Evolutionary conservation across 108 stramenopile genomes (phyloP).

Genomic region (Parietichytrium sp.): DNA sequence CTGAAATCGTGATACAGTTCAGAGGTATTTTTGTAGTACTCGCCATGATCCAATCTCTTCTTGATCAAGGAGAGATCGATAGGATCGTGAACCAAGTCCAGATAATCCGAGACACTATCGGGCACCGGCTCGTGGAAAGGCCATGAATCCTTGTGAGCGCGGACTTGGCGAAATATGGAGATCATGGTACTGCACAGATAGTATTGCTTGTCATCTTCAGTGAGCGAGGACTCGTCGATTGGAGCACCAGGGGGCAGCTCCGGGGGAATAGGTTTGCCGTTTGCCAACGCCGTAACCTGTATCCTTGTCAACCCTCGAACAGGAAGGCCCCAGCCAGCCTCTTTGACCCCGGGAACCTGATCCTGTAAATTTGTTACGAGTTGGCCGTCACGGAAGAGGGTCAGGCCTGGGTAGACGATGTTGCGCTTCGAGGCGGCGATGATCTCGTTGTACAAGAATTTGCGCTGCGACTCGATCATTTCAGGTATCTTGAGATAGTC

Average conservation of each 20-base stretch:
- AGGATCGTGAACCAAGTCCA: conserved; percentile 75
- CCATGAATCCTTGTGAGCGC: conserved; percentile 86
- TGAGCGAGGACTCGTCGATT: neutral
- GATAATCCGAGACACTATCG: conserved; percentile 79
- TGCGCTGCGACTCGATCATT: conserved; percentile 73
- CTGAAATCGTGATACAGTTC: neutral
- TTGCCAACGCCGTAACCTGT: conserved; percentile 58
- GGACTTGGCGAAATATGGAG: conserved; percentile 68
- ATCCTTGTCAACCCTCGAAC: conserved; percentile 67
- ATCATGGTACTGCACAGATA: conserved; percentile 70
- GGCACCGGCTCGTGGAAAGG: conserved; percentile 87
- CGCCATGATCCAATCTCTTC: conserved; percentile 75
- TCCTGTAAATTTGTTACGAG: conserved; percentile 44
- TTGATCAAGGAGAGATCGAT: conserved; percentile 85
- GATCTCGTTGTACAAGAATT: conserved; percentile 60
- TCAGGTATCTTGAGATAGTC: conserved; percentile 80
- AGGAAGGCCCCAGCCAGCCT: conserved; percentile 88
- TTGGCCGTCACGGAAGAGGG: neutral
- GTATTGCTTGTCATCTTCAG: conserved; percentile 69
- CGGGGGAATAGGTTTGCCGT: neutral
- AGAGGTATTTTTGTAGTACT: conserved; percentile 69
- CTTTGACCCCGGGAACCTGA: conserved; percentile 79
- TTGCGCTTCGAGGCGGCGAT: neutral
- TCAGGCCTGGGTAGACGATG: conserved; percentile 42
- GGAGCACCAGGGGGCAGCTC: neutral